Base-by-base conservation (phyloP, 495 filamentous ascomycete genomes). In the Margaritispora aquatica region DNA sequence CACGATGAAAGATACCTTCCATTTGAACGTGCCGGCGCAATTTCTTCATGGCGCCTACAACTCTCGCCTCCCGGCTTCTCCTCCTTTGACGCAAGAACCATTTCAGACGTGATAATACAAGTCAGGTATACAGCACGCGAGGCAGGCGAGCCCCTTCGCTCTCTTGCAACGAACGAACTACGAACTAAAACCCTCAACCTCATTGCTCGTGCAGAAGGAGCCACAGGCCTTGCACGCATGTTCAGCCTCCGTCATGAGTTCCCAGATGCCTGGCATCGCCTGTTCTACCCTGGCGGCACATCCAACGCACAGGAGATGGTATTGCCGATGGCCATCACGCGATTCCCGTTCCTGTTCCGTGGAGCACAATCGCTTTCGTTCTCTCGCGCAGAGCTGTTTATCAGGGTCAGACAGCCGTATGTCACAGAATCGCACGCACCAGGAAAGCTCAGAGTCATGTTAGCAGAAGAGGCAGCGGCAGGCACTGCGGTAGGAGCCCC, bases 1-100 rank as follows among this genome's bases (percentile, higher is more conserved):
- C 21, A 8, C 8, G 66, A 50, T 31, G 68, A 67, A 20, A 29
- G 66, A 17, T 71, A 62, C 36, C 26, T 64, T 1, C 69, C 69
- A 0, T 71, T 71, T 26, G 68, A 70, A 51, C 60, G 66, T 9
- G 68, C 68, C 3, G 68, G 68, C 20, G 66, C 51, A 10, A 68
- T 71, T 20, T 52, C 29, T 3, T 47, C 19, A 5, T 71, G 68
- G 66, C 1, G 29, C 1, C 27, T 71, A 0, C 52, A 65, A 29
- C 36, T 66, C n/a, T n/a, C n/a, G 54, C 59, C 51, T 2, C 19
- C 24, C 15, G 46, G 17, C 27, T 17, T 61, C 11, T 11, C 24
- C 3, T 41, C 36, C 5, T 61, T 55, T 26, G 52, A 69, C 49
- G 69, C 67, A 54, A 7, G 51, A 0, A 48, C 61, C 41, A 68